Conservation (phyloP, 257 asterid genomes). For the Euphrasia confusa region DNA sequence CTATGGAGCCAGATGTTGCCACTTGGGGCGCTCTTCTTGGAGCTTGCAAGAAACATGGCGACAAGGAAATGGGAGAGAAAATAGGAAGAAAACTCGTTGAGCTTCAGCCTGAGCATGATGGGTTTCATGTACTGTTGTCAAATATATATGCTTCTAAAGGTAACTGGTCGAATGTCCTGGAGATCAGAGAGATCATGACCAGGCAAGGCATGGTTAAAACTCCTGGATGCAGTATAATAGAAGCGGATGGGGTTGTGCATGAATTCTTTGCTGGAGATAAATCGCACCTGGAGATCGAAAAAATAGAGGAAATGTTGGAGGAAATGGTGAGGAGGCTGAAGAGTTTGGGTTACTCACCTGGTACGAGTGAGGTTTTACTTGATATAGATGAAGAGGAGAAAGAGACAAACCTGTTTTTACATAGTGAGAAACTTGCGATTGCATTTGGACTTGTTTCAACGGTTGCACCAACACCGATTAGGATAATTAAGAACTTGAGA, state of each 20-base stretch:
- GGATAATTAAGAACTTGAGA: slow-evolving; percentile 54
- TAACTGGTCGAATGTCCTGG: slow-evolving; percentile 59
- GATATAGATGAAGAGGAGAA: slow-evolving; percentile 74
- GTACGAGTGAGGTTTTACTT: slow-evolving; percentile 49
- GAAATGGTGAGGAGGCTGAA: slow-evolving; percentile 51
- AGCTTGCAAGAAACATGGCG: slow-evolving; percentile 17
- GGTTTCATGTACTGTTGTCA: slow-evolving; percentile 48
- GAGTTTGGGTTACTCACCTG: slow-evolving; percentile 49
- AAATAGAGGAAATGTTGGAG: slow-evolving; percentile 53
- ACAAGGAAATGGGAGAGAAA: slow-evolving; percentile 66
- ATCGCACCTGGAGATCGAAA: slow-evolving; percentile 49
- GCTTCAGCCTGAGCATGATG: slow-evolving; percentile 78
- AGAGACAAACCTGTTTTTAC: slow-evolving; percentile 47
- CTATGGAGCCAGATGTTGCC: slow-evolving; percentile 72
- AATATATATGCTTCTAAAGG: slow-evolving; percentile 41
- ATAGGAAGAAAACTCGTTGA: slow-evolving; percentile 73
- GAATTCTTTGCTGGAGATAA: slow-evolving; percentile 72
- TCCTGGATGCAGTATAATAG: slow-evolving; percentile 80
- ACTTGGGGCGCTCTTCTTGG: slow-evolving; percentile 98
- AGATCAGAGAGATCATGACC: slow-evolving; percentile 61
- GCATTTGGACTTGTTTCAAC: slow-evolving; percentile 57
- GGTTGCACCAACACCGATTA: slow-evolving; percentile 37
- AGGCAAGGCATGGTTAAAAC: slow-evolving; percentile 64
- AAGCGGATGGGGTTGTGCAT: slow-evolving; percentile 62
- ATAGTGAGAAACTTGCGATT: slow-evolving; percentile 65